Evolutionary conservation across 2,329 filamentous ascomycete species (phyloP).

Genomic region (Apiospora kogelbergensis): DNA sequence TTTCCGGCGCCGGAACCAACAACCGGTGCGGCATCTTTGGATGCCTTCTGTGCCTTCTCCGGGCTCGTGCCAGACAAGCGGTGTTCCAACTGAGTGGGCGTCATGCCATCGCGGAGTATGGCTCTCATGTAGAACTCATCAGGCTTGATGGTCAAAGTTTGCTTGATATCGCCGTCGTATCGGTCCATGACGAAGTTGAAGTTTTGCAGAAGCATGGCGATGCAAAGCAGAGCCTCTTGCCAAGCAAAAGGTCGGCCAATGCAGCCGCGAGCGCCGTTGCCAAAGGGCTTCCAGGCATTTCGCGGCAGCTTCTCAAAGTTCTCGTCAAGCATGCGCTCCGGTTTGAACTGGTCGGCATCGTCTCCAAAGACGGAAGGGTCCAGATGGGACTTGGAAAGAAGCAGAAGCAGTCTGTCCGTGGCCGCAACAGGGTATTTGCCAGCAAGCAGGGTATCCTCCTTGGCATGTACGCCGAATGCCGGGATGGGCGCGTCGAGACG

Average conservation of each 20-base stretch:
- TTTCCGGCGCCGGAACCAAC: slow-evolving; percentile 23
- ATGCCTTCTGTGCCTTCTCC: slow-evolving; percentile 1
- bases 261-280: slow-evolving; percentile 51
- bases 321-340: slow-evolving; percentile 63
- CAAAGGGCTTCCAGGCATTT: slow-evolving; percentile 52
- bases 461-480: slow-evolving; percentile 42
- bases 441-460: slow-evolving; percentile 44
- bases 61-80: slow-evolving; percentile 32
- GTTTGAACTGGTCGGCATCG: slow-evolving; percentile 57
- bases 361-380: slow-evolving; percentile 58
- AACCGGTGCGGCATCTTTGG: neutral
- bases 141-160: slow-evolving; percentile 14
- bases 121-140: slow-evolving; percentile 48
- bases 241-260: slow-evolving; percentile 55
- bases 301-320: slow-evolving; percentile 38
- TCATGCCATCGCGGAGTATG: slow-evolving; percentile 44
- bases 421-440: slow-evolving; percentile 53
- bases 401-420: slow-evolving; percentile 41
- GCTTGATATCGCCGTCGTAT: slow-evolving; percentile 46
- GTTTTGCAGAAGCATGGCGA: slow-evolving; percentile 65
- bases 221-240: slow-evolving; percentile 49
- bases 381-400: slow-evolving; percentile 51
- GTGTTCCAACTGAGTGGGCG: slow-evolving; percentile 46
- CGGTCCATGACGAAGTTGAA: slow-evolving; percentile 67
- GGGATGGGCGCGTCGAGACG: slow-evolving; percentile 51